These are phyloP conservation scores for Smittium mucronatum DNA, from an alignment of 371 early-diverging fungal species.

Conservation along the genomic window DNA sequence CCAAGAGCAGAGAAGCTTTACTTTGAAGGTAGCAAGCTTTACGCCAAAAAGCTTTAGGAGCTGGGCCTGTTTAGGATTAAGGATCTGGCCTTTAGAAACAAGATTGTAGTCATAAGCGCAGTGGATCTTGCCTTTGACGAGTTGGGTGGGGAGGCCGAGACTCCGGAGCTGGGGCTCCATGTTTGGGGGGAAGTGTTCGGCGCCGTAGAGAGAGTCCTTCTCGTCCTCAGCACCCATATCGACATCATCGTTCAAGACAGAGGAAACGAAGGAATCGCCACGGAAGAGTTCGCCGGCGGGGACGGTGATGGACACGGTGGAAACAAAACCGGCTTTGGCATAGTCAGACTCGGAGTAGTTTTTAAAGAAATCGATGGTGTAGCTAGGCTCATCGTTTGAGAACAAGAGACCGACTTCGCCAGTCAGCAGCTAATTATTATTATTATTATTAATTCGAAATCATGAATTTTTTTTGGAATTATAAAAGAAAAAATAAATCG, in stretches of 20 bases:
- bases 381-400: slow-evolving; percentile 48
- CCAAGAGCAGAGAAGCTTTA: slow-evolving; percentile 50
- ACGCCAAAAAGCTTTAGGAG: slow-evolving; percentile 78
- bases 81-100: slow-evolving; percentile 68
- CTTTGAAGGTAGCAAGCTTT: slow-evolving; percentile 77
- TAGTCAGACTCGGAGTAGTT: slow-evolving; percentile 53
- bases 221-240: not conserved
- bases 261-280: slow-evolving; percentile 22
- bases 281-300: slow-evolving; percentile 77
- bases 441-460: too few relatives aligned
- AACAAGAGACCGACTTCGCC: slow-evolving; percentile 86
- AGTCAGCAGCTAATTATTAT: slow-evolving; percentile 33
- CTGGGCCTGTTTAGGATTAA: slow-evolving; percentile 82
- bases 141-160: slow-evolving; percentile 79
- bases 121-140: slow-evolving; percentile 75
- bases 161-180: slow-evolving; percentile 87
- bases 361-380: slow-evolving; percentile 48
- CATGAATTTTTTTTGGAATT: too few relatives aligned
- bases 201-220: slow-evolving; percentile 6
- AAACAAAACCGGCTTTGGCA: slow-evolving; percentile 64
- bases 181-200: slow-evolving; percentile 78
- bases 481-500: too few relatives aligned
- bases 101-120: slow-evolving; percentile 61
- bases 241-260: not conserved
- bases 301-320: slow-evolving; percentile 54